Evolutionary conservation across 768 basidiomycete species (phyloP), one percentile per base, ranked within the genome.

Genomic region (Fibroporia radiculosa): DNA sequence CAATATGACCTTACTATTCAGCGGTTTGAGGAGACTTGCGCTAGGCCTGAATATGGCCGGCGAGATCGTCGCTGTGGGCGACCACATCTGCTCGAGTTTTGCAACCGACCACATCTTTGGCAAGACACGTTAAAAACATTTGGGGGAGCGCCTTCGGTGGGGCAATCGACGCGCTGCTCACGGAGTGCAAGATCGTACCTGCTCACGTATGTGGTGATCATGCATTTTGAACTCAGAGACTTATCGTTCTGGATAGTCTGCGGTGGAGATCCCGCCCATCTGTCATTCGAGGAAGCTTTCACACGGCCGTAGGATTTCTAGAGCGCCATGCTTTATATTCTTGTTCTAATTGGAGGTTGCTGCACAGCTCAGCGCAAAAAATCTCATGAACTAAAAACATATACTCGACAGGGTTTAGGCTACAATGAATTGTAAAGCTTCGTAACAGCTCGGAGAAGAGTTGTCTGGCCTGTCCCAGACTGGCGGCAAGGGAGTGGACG

Each of bases 271-370:
- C 48, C 77, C 83, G 60, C 70, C n/a, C 73, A 81, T 55, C 67
- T 84, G n/a, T 72, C 70, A 2, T 80, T 74, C 50, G 75, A 78
- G 49, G 77, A 86, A 55, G 82, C 73, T 0, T 76, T 82, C 0
- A 79, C 80, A 20, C 64, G 84, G 5, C 76, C 80, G 66, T 80
- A 54, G 24, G 71, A 74, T 77, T 3, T 68, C 75, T 6, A 81
- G 81, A 24, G 81, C 80, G 2, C 72, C 62, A 1, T 79, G 82
- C 44, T 81, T 86, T 50, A 69, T 70, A 26, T 84, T 81, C 0
- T 83, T 81, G 1, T 82, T 79, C 1, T 78, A 85, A 52, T 66
- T 82, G 11, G 66, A 72, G 48, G 48, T 72, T 20, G 78, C 70
- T 5, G 61, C 65, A 33, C 67, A 68, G 32, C 69, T 80, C n/a